A percentile compares a stretch with the other conserved stretches of the same genome.
These are phyloP conservation scores for Paxillus involutus DNA, from an alignment of 768 basidiomycete species.

Conservation along the genomic window DNA sequence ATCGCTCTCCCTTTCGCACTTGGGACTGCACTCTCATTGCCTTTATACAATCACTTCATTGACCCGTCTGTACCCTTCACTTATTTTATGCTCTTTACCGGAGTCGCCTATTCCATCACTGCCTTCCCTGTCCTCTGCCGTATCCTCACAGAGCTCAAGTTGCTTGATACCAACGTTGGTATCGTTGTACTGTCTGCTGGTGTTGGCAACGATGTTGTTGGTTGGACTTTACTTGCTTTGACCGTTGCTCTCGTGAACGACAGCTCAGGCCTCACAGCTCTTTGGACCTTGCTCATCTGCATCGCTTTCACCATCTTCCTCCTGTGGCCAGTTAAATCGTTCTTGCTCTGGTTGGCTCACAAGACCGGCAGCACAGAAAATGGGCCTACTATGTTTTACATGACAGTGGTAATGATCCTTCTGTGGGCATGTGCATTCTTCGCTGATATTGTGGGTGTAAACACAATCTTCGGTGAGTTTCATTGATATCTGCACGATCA, in stretches of 20 bases:
- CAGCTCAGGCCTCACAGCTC: conserved; percentile 73
- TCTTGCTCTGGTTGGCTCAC: conserved; percentile 69
- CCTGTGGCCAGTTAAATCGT: conserved; percentile 61
- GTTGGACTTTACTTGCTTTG: conserved; percentile 87
- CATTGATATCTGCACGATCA: neutral
- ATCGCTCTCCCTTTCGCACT: conserved; percentile 88
- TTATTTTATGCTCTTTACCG: conserved; percentile 92
- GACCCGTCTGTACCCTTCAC: conserved; percentile 68
- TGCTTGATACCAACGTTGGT: conserved; percentile 90
- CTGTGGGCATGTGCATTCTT: conserved; percentile 90
- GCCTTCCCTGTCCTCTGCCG: conserved; percentile 86
- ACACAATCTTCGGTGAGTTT: conserved; percentile 79
- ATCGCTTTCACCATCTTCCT: conserved; percentile 81
- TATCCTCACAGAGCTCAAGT: conserved; percentile 86
- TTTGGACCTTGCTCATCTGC: conserved; percentile 81
- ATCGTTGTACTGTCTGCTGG: conserved; percentile 92
- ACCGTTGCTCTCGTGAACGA: conserved; percentile 93
- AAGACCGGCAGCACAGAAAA: conserved; percentile 79
- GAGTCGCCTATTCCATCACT: conserved; percentile 87
- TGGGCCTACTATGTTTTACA: conserved; percentile 85
- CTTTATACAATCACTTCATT: conserved; percentile 54
- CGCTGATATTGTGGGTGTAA: conserved; percentile 90
- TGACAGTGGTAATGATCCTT: conserved; percentile 79
- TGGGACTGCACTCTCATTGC: conserved; percentile 71
- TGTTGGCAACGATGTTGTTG: conserved; percentile 84